Evolutionary conservation across 108 stramenopile species (phyloP), one percentile per base, ranked within the genome.

Genomic region (Fragilariopsis cylindrus): DNA sequence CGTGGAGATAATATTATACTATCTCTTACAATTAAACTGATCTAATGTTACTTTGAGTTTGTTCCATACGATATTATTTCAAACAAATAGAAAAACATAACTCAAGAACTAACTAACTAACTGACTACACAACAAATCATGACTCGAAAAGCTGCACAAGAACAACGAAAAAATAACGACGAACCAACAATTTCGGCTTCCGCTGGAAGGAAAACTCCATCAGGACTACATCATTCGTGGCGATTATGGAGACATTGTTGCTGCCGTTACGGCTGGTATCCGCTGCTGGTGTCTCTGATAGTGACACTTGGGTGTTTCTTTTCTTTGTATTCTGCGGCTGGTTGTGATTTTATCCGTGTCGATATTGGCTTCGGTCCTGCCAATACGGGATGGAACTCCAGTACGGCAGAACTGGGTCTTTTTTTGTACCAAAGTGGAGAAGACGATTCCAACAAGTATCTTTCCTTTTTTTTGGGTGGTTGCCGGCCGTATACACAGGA

Each of bases 211-310:
- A 62, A 45, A 53, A 67, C 65, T 49, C 58, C 65, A 3, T 70
- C 78, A 42, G 72, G 78, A 42, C 57, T 72, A 18, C 57, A 57
- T 21, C 60, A 73, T 58, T 73, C 83, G 42, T 92, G 91, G 91
- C 60, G 75, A 21, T 68, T 87, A 4, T 88, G 90, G 82, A 68
- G 92, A 42, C 78, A 85, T 52, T 93, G 92, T 70, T 87, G 90
- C 48, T 93, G 92, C 54, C 78, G 88, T 41, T 89, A 87, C 80
- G 92, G 92, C 5, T 88, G 83, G 77, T 90, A 89, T 78, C 92
- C 92, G 2, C 63, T 93, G n/a, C 69, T 88, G 46, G 79, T 93
- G 19, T 88, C 90, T 21, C 88, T 90, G 1, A 52, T 93, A 4
- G 69, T 91, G 39, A 90, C 90, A 18, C 72, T 75, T 56, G 88